Evolutionary conservation across 169 alveolate genomes (phyloP), one percentile per base, ranked within the genome.

Genomic region (Fabrea salina): DNA sequence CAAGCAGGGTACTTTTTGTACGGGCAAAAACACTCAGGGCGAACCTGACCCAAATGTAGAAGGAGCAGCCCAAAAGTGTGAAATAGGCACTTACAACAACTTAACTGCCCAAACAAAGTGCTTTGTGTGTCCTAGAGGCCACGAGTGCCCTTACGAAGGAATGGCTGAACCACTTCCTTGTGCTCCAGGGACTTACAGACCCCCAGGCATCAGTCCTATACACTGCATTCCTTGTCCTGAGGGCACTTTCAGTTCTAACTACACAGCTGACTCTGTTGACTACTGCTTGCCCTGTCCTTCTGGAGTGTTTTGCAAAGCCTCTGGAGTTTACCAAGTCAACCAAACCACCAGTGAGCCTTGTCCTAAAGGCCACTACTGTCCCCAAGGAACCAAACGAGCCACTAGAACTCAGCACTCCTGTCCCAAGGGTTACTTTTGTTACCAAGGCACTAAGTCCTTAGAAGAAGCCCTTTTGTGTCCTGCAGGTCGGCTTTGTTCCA

Each of bases 51-150:
- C 25, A 1, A 32, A 30, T 68, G 78, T n/a, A 19, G 41, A 8
- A 16, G 44, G n/a, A 13, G 33, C 68, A 35, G 72, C 83, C 4
- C 30, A 37, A 37, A 39, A 43, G 37, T 81, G 86, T 58, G 61
- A 56, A 27, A 40, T 40, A 8, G 86, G 86, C 32, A 32, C 25
- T 61, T 81, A 47, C 59, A 81, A 72, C 58, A 79, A 81, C 49
- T 22, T 59, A 25, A 32, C 16, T n/a, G 86, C 80, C 47, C 50
- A 47, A 53, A 51, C 61, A 22, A 44, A 43, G 51, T 81, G 86
- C 37, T 22, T 22, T 11, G n/a, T 43, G 4, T 81, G 86, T 30
- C 86, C 82, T 40, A 57, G 57, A 44, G 86, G 86, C 0, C 61
- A 56, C 39, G 67, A 71, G 56, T 81, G 86, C 16, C 78, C 59